These are phyloP conservation scores for Gremmenia infestans DNA, from an alignment of 2,329 filamentous ascomycete genomes.

Conservation along the genomic window DNA sequence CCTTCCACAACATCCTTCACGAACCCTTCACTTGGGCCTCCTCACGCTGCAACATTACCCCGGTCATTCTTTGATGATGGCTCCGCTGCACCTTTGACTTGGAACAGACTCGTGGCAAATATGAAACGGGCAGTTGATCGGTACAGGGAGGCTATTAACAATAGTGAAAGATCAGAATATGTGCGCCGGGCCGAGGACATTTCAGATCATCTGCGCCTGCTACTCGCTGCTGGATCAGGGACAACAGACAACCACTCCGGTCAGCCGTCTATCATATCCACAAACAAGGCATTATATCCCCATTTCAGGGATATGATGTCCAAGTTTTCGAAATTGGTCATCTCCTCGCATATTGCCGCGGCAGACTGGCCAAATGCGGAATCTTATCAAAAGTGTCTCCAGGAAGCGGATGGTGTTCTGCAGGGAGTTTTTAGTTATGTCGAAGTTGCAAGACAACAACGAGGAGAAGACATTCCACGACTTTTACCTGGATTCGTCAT, in stretches of 20 bases:
- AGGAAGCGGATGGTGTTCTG: conserved; percentile 95
- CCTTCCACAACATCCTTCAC: conserved; percentile 52
- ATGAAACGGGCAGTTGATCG: conserved; percentile 88
- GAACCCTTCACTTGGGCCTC: conserved; percentile 35
- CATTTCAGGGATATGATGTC: conserved; percentile 99
- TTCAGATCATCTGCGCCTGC: conserved; percentile 86
- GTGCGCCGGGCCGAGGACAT: conserved; percentile 96
- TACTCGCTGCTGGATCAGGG: conserved; percentile 92
- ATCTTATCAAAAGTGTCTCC: conserved; percentile 88
- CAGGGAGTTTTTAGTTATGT: conserved; percentile 95
- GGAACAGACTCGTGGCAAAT: conserved; percentile 84
- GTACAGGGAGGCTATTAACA: conserved; percentile 85
- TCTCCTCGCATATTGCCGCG: conserved; percentile 95
- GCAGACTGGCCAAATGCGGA: conserved; percentile 94
- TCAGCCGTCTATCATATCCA: conserved; percentile 98
- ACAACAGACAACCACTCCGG: conserved; percentile 99
- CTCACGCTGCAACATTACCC: conserved; percentile 52
- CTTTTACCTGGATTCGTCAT: conserved; percentile 90
- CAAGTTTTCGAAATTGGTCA: conserved; percentile 96
- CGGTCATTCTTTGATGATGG: conserved; percentile 88
- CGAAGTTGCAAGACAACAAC: conserved; percentile 87
- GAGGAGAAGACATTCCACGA: conserved; percentile 89
- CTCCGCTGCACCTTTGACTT: conserved; percentile 74
- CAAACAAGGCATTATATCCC: conserved; percentile 93
- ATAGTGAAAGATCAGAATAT: conserved; percentile 80